phyloP scores from a whole-genome alignment of 192 early-diverging fungal genomes.

The Globomyces pollinis-pini region DNA sequence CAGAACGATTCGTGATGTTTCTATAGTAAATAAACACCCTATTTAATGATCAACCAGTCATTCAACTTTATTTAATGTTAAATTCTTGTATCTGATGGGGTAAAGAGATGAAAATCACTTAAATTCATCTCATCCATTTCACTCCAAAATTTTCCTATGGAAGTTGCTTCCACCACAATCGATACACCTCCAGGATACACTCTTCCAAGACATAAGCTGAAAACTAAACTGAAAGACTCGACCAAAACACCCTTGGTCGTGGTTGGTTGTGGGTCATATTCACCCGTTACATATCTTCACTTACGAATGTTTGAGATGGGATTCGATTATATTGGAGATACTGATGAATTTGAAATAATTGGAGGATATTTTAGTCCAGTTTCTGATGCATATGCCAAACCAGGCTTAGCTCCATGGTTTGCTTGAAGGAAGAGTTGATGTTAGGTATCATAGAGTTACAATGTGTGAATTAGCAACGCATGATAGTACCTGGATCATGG shows the following conservation, averaged over 20 bases:
- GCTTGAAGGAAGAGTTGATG: too few species aligned
- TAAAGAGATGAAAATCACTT: too few species aligned
- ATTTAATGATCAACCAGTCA: too few species aligned
- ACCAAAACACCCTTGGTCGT: slow-evolving; percentile 75
- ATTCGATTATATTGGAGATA: slow-evolving; percentile 71
- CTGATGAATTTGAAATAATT: slow-evolving; percentile 73
- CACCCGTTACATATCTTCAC: slow-evolving; percentile 94
- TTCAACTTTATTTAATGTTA: too few species aligned
- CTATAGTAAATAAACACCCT: too few species aligned
- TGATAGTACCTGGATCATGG: slow-evolving; percentile 86
- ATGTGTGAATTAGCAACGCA: slow-evolving; percentile 90
- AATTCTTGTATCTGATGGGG: too few species aligned
- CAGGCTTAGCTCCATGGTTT: slow-evolving; percentile 79
- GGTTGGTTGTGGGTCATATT: slow-evolving; percentile 94
- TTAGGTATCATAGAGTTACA: slow-evolving; percentile 75
- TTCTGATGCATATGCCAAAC: slow-evolving; percentile 86
- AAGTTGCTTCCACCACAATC: too few species aligned
- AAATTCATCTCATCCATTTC: too few species aligned
- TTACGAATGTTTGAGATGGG: slow-evolving; percentile 99
- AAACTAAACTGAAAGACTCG: slow-evolving; percentile 11
- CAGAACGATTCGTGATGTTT: too few species aligned
- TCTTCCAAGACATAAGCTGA: neutral
- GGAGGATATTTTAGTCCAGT: slow-evolving; percentile 98
- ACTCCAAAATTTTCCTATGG: too few species aligned
- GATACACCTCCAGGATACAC: neutral